These are phyloP conservation scores for Fusarium poae DNA, from an alignment of 2,329 filamentous ascomycete species.

Conservation along the genomic window DNA sequence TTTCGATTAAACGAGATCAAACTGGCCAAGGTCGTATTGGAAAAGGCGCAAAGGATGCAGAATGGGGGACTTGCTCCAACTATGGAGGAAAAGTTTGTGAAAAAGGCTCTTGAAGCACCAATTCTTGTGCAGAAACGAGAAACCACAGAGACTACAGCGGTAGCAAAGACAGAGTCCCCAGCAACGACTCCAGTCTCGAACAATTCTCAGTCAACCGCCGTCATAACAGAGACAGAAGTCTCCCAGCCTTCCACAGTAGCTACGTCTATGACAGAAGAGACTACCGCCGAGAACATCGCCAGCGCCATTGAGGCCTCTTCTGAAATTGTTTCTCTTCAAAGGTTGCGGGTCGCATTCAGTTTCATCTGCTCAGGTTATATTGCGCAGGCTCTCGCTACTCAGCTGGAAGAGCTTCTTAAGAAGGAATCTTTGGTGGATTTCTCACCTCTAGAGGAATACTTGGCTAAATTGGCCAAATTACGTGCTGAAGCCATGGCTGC, in stretches of 20 bases:
- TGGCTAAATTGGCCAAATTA: constrained; percentile 73
- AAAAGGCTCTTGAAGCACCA: constrained; percentile 80
- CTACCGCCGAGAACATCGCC: constrained; percentile 52
- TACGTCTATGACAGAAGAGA: constrained; percentile 58
- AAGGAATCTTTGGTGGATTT: constrained; percentile 70
- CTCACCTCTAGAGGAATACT: constrained; percentile 75
- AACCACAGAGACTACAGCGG: constrained; percentile 28
- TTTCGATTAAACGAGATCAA: constrained; percentile 82
- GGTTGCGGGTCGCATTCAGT: constrained; percentile 72
- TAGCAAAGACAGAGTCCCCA: constrained; percentile 37
- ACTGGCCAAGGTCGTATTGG: constrained; percentile 72
- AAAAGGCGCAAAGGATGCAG: constrained; percentile 80
- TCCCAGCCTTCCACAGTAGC: constrained; percentile 62
- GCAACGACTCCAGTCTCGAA: constrained; percentile 45
- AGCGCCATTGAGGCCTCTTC: constrained; percentile 61
- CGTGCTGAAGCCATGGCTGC: constrained; percentile 78
- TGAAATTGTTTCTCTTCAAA: constrained; percentile 70
- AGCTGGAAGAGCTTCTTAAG: constrained; percentile 59
- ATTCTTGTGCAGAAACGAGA: constrained; percentile 76
- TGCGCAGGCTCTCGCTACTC: constrained; percentile 57
- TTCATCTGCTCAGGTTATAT: constrained; percentile 76
- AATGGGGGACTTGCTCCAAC: constrained; percentile 76
- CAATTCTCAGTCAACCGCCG: constrained; percentile 60
- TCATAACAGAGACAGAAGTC: constrained; percentile 54
- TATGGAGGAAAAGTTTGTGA: constrained; percentile 88